Conservation (phyloP, 75 land plant species). For the Azolla pinnata region DNA sequence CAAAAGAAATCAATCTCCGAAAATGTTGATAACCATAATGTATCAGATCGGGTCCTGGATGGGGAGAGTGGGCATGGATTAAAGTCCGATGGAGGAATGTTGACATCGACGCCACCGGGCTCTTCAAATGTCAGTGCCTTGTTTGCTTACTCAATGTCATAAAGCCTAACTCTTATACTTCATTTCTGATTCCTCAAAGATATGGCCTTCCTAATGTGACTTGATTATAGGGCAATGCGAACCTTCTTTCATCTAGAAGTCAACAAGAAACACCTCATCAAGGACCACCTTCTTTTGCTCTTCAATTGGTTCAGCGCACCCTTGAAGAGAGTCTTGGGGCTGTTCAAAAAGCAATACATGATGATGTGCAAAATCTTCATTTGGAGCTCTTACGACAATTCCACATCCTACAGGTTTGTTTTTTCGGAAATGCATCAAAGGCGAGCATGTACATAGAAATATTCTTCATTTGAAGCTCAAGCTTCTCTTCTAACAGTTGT, state of each 20-base stretch:
- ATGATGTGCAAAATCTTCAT: constrained; percentile 87
- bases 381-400: constrained; percentile 85
- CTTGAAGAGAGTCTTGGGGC: constrained; percentile 81
- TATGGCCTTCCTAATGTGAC: too few relatives aligned
- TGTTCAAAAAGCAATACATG: constrained; percentile 78
- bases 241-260: constrained; percentile 14
- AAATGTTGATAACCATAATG: constrained; percentile 48
- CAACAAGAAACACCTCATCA: constrained; percentile 34
- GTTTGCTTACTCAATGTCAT: too few relatives aligned
- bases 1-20: constrained; percentile 57
- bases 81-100: constrained; percentile 30
- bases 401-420: constrained; percentile 78
- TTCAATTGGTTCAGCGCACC: constrained; percentile 81
- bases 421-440: too few relatives aligned
- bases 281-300: constrained; percentile 60
- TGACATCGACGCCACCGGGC: constrained; percentile 14
- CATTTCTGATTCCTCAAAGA: too few relatives aligned
- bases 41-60: constrained; percentile 23
- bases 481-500: too few relatives aligned
- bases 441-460: too few relatives aligned
- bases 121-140: constrained; percentile 22
- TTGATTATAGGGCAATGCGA: constrained; percentile 42
- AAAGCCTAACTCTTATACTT: too few relatives aligned
- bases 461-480: background rate
- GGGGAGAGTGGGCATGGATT: constrained; percentile 18